Evolutionary conservation across 352 stramenopile species (phyloP).

Genomic region (Globisporangium carolinianum): DNA sequence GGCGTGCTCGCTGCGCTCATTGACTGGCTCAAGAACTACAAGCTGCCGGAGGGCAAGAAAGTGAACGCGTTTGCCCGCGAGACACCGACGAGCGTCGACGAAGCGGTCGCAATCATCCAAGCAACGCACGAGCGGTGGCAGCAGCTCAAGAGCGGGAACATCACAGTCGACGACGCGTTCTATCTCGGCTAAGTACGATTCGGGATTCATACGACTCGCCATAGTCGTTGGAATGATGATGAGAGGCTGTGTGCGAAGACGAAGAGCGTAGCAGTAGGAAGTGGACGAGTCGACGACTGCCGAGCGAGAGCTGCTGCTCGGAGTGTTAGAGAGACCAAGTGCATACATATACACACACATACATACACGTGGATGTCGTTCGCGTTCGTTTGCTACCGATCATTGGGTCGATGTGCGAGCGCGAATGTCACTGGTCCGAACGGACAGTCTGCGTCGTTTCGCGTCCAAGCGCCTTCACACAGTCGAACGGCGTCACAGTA

Average conservation of each 20-base stretch:
- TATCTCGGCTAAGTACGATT: conserved; percentile 30
- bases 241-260: not conserved
- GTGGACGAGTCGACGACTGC: too few species aligned
- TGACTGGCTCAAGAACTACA: conserved; percentile 98
- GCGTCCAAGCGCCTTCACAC: too few species aligned
- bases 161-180: conserved; percentile 58
- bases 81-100: conserved; percentile 34
- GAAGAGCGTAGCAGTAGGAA: not conserved
- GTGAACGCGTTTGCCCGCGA: conserved; percentile 91
- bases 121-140: conserved; percentile 71
- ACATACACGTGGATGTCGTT: too few species aligned
- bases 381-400: too few species aligned
- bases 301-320: too few species aligned
- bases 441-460: too few species aligned
- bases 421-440: too few species aligned
- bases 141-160: conserved; percentile 53
- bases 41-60: conserved; percentile 96
- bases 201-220: not conserved
- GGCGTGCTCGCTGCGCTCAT: conserved; percentile 85
- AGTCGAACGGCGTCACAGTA: too few species aligned
- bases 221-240: too few species aligned
- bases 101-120: conserved; percentile 56
- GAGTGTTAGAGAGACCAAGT: too few species aligned
- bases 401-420: too few species aligned
- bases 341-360: too few species aligned